Base-by-base conservation (phyloP, 2,329 filamentous ascomycete genomes). In the Verticillium alfalfae region DNA sequence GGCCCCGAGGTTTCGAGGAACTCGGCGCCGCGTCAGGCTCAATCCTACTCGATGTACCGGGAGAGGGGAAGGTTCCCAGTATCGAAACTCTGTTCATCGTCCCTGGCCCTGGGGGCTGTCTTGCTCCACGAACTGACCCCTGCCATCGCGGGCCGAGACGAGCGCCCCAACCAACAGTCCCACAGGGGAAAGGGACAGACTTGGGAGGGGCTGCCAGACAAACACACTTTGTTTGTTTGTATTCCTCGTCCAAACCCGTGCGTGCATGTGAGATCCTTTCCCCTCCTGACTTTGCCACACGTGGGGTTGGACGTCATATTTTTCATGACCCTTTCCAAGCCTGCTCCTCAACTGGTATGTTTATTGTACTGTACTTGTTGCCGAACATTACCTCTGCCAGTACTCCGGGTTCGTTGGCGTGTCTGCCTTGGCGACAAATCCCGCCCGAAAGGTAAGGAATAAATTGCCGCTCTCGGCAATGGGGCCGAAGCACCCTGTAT, bases 111-210 rank as follows among this genome's bases (percentile, higher is more conserved):
- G 18, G 26, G n/a, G 26, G 45, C 45, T 10, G 12, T 52, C 45
- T 22, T 31, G 45, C 18, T 22, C 45, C 45, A 6, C n/a, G 36
- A 5, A 37, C 12, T 4, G 34, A 57, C 31, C 55, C 55, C 34
- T 57, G 55, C 38, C 55, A 57, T 34, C n/a, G 55, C 55, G 55
- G 55, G 34, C 55, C 55, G 55, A 57, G 55, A 57, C 55, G 55
- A 57, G 45, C 16, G 18, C 45, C n/a, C 45, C 18, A 13, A 18
- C 45, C 18, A 13, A 52, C n/a, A 52, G 45, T 22, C 18, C 45
- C n/a, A 52, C 45, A 52, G 45, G 45, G 45, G 45, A n/a, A 52
- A 5, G 45, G n/a, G 5, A 31, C 45, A 22, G 39, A n/a, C 10
- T n/a, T 41, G 15, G 6, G 36, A 37, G 36, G 36, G 36, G 36